Evolutionary conservation across 2,329 filamentous ascomycete species (phyloP), one percentile per base, ranked within the genome.

Genomic region (Coniochaeta ligniaria): DNA sequence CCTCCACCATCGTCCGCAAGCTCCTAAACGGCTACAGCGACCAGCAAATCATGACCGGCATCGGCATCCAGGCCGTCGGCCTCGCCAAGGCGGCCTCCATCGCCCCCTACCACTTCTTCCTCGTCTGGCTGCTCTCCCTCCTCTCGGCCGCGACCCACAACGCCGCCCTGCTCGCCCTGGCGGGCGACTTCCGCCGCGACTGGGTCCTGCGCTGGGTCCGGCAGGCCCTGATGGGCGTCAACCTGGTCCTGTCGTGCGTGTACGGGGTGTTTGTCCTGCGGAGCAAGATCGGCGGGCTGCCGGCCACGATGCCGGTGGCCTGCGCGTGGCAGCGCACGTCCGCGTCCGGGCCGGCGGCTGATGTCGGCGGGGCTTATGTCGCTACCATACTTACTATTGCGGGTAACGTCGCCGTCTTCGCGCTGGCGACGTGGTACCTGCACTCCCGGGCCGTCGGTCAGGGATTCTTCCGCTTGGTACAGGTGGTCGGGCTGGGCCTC

Each of bases 81-180:
- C 78, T 90, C 1, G 82, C 82, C 5, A 84, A 85, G 67, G 80
- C 83, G 68, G 73, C 79, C 54, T 75, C 76, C 6, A 80, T 89
- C 69, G 79, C 86, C 0, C 80, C 85, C 0, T 90, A 90, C 69
- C 86, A 90, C 72, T 88, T 89, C 75, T 89, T 89, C 74, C 80
- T 89, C 60, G 82, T 89, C 64, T 89, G 86, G 86, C 86, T 88
- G 75, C 74, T 89, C 1, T 84, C 83, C 0, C 72, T 88, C 14
- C 76, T 89, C 8, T 84, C 84, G 17, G 88, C 84, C 64, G 83
- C 84, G 1, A 87, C 86, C 2, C 86, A 89, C 70, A 85, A 88
- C 61, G 79, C 83, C 5, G 84, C 85, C 0, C 74, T 89, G 17
- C 76, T 89, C n/a, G 84, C 84, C 1, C 78, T 89, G 36, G 83